Evolutionary conservation across 495 filamentous ascomycete genomes (phyloP).

Genomic region (Bacidia rubella): DNA sequence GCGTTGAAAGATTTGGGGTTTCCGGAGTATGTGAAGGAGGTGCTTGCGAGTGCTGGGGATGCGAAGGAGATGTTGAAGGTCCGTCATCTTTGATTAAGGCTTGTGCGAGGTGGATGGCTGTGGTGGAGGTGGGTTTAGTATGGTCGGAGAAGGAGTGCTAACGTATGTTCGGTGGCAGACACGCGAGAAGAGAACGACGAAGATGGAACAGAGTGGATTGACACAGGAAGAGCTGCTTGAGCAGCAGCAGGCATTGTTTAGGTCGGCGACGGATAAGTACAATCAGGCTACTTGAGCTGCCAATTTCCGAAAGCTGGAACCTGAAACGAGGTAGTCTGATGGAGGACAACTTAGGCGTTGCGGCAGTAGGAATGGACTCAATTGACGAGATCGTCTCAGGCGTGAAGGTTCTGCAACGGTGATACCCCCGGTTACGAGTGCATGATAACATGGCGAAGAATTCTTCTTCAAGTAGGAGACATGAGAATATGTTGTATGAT

Average conservation of each 20-base stretch:
- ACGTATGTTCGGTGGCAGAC: constrained; percentile 37
- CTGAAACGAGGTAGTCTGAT: too few relatives aligned
- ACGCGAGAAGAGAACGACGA: constrained; percentile 91
- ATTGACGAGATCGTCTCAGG: too few relatives aligned
- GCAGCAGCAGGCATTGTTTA: constrained; percentile 84
- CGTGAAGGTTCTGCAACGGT: too few relatives aligned
- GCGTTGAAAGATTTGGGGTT: constrained; percentile 85
- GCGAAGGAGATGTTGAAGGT: constrained; percentile 90
- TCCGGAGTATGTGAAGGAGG: constrained; percentile 72
- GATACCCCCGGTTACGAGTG: too few relatives aligned
- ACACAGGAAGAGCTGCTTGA: constrained; percentile 77
- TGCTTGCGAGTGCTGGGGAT: constrained; percentile 75
- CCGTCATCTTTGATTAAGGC: constrained; percentile 16
- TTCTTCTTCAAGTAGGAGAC: too few relatives aligned
- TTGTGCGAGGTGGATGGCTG: not conserved
- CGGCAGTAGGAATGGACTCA: too few relatives aligned
- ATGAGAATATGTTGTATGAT: too few relatives aligned
- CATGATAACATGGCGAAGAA: too few relatives aligned
- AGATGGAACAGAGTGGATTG: constrained; percentile 86
- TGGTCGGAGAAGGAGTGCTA: not conserved
- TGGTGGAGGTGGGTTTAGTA: not conserved
- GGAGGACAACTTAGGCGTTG: too few relatives aligned
- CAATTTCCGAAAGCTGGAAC: not conserved
- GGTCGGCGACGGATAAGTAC: constrained; percentile 65
- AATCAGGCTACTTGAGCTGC: constrained; percentile 31